A percentile compares a stretch with the other conserved stretches of the same genome.
Evolutionary conservation across 495 filamentous ascomycete genomes (phyloP).

Genomic region (Penicillium lividum): DNA sequence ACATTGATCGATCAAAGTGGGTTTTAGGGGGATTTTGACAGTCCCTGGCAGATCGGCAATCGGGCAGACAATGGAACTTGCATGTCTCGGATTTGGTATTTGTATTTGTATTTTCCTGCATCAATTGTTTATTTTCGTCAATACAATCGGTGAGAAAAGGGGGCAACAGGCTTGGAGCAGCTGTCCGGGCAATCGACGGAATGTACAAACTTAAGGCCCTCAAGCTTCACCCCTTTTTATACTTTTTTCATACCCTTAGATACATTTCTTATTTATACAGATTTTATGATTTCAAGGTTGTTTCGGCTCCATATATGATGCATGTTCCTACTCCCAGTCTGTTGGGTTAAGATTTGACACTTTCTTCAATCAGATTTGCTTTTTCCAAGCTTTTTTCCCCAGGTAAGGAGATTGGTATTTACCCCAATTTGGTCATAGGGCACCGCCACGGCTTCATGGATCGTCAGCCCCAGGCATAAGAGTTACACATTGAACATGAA

Average conservation of each 20-base stretch:
- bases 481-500: conserved; percentile 26
- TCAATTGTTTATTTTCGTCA: neutral
- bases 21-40: conserved; percentile 7
- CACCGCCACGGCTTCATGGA: conserved; percentile 15
- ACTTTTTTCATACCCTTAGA: neutral
- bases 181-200: conserved; percentile 22
- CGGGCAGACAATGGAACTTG: conserved; percentile 19
- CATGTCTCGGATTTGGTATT: conserved; percentile 15
- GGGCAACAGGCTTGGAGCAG: conserved; percentile 18
- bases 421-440: conserved; percentile 4
- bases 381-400: conserved; percentile 1
- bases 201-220: conserved; percentile 13
- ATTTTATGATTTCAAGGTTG: neutral
- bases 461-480: conserved; percentile 24
- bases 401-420: neutral
- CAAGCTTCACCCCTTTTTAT: conserved; percentile 4
- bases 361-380: conserved; percentile 8
- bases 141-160: conserved; percentile 14
- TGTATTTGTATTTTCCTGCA: conserved; percentile 9
- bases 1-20: conserved; percentile 15
- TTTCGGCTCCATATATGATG: conserved; percentile 13
- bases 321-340: conserved; percentile 8
- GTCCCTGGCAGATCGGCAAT: conserved; percentile 18
- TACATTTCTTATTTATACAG: neutral
- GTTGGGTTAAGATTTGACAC: conserved; percentile 16